These are phyloP conservation scores for Carex sylvatica DNA, from an alignment of 202 grass and related monocot species.

Conservation along the genomic window DNA sequence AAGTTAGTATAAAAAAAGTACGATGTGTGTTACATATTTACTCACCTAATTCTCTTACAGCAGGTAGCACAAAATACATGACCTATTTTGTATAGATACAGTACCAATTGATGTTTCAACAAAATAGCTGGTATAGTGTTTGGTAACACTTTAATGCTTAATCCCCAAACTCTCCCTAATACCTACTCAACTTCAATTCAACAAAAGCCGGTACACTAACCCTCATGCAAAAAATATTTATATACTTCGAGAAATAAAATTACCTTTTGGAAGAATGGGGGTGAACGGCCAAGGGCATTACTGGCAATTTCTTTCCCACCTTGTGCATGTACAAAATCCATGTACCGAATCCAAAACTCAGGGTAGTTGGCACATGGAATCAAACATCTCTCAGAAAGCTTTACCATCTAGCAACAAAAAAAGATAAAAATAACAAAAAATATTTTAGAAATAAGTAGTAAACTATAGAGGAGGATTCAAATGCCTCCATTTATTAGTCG, in stretches of 20 bases:
- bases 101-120: too few species aligned
- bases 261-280: slow-evolving; percentile 76
- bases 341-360: slow-evolving; percentile 93
- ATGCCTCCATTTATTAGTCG: background rate
- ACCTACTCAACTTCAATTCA: slow-evolving; percentile 2
- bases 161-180: background rate
- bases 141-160: background rate
- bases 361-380: slow-evolving; percentile 32
- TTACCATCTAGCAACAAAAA: too few species aligned
- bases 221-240: background rate
- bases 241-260: background rate
- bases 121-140: too few species aligned
- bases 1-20: background rate
- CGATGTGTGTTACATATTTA: background rate
- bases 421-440: too few species aligned
- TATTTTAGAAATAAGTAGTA: too few species aligned
- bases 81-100: too few species aligned
- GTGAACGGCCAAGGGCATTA: slow-evolving; percentile 68
- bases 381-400: too few species aligned
- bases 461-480: too few species aligned
- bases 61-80: background rate
- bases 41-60: background rate
- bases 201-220: background rate
- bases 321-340: slow-evolving; percentile 71
- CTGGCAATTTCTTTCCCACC: slow-evolving; percentile 86